Percentiles rank a stretch among this genome's conserved stretches.
phyloP scores from a whole-genome alignment of 192 early-diverging fungal species.

The Coemansia sp. region DNA sequence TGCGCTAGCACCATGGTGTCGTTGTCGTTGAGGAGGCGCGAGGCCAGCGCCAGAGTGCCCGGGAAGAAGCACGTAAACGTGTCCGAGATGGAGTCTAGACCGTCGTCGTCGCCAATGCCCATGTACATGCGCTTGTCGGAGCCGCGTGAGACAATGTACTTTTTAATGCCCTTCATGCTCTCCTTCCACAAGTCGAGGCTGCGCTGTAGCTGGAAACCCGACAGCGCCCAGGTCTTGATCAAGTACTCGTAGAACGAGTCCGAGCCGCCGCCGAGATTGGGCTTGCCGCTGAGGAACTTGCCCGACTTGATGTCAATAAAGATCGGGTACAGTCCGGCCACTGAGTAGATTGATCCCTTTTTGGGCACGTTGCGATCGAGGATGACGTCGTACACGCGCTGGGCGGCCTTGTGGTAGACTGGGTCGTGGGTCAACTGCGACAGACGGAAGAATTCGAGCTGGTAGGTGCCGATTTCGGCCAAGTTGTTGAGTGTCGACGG shows the following conservation, averaged over 20 bases:
- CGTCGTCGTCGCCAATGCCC: constrained; percentile 54
- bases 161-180: constrained; percentile 45
- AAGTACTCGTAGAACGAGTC: constrained; percentile 98
- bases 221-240: constrained; percentile 88
- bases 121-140: constrained; percentile 55
- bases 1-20: constrained; percentile 40
- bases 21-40: constrained; percentile 42
- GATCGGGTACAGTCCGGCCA: constrained; percentile 79
- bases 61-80: constrained; percentile 57
- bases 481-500: constrained; percentile 51
- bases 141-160: constrained; percentile 45
- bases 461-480: constrained; percentile 55
- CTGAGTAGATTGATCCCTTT: constrained; percentile 35
- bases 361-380: constrained; percentile 46
- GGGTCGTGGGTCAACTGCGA: constrained; percentile 76
- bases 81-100: constrained; percentile 52
- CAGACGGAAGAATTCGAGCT: constrained; percentile 88
- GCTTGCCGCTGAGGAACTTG: constrained; percentile 55
- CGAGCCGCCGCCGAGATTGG: constrained; percentile 85
- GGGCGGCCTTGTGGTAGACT: constrained; percentile 81
- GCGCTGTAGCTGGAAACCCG: constrained; percentile 56
- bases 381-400: constrained; percentile 59
- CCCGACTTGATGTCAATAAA: constrained; percentile 59
- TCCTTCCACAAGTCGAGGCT: constrained; percentile 55
- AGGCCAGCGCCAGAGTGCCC: constrained; percentile 51